Base-by-base conservation (phyloP, 1,284 basidiomycete species). In the Sutorius eximius region DNA sequence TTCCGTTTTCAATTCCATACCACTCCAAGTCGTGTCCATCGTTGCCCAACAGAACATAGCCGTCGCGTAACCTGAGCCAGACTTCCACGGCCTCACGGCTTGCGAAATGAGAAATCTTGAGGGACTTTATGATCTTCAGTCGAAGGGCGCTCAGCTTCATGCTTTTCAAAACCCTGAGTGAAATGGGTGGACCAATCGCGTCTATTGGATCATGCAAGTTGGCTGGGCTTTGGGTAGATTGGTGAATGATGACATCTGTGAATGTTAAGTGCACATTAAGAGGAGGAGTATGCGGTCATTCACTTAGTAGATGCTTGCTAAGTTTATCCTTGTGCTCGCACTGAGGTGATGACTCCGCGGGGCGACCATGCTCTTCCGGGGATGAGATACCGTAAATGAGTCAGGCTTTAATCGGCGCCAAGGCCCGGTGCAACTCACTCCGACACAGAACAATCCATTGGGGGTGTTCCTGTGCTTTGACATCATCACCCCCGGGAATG, bases 1-100 rank as follows among this genome's bases (percentile, higher is more conserved):
- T 78, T 30, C 75, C 79, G n/a, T 81, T 76, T 57, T 89, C 85
- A 37, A 91, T 64, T 3, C 89, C 89, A 65, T 85, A 80, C 87
- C 89, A 90, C 51, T 77, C 80, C 46, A 91, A 66, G 56, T 84
- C 79, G 50, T 78, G 78, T 52, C 82, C 79, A 32, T 79, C 69
- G 32, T 79, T 74, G 16, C 64, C 59, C 27, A 91, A 67, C 47
- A 75, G 72, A 24, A 73, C 70, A 36, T 82, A 72, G 29, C 74
- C 75, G 59, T 84, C 77, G 16, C 71, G 67, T 77, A 87, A 77
- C 43, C 71, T 72, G 42, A 86, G 64, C 82, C 83, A 89, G 40
- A 89, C 61, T 49, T 63, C 62, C 20, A 82, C 56, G 6, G 66
- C 62, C 44, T 71, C 66, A 22, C 65, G 60, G 5, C 29, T 49